Evolutionary conservation across 2,329 filamentous ascomycete species (phyloP), one percentile per base, ranked within the genome.

Genomic region (Helotiales sp.): DNA sequence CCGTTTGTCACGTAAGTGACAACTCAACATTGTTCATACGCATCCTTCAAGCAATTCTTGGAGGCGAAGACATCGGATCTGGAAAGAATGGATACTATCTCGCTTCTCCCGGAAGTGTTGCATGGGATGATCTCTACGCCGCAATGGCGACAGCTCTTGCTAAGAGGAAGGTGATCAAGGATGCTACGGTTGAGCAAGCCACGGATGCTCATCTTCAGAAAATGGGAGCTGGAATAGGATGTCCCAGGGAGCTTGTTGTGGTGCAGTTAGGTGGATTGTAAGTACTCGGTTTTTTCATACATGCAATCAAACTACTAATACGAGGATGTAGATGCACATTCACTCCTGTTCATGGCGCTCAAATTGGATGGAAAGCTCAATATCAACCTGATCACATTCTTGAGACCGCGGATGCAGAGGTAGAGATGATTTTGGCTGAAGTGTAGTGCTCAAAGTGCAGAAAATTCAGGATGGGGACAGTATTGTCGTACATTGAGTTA

Each of bases 181-280:
- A 15, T 43, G 10, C 55, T 3, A 28, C 20, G 3, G 34, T 43
- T 58, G 34, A 17, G 20, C 1, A 43, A 11, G 55, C 55, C 3
- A 43, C 55, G 7, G 34, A 58, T 43, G 34, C 20, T 11, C 11
- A 58, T 43, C 55, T 58, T 15, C 34, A 58, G 22, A 43, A 43
- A 43, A 58, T 58, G 55, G 55, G 6, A n/a, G 22, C 4, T 6
- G 55, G 55, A 17, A 58, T 58, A 1, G 55, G 55, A 20, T 58
- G 55, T 43, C 20, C 32, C 1, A 58, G 26, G 6, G 34, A 58
- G 11, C 2, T 26, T 8, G 55, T 58, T 10, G 55, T 58, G 3
- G 55, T 58, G 5, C 55, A 58, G 10, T 26, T 58, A 11, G 55
- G 55, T 28, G 32, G 55, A 24, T 43, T n/a, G 55, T 58, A n/a